Evolutionary conservation across 2,329 filamentous ascomycete species (phyloP), one percentile per base, ranked within the genome.

Genomic region (Leptographium procerum): DNA sequence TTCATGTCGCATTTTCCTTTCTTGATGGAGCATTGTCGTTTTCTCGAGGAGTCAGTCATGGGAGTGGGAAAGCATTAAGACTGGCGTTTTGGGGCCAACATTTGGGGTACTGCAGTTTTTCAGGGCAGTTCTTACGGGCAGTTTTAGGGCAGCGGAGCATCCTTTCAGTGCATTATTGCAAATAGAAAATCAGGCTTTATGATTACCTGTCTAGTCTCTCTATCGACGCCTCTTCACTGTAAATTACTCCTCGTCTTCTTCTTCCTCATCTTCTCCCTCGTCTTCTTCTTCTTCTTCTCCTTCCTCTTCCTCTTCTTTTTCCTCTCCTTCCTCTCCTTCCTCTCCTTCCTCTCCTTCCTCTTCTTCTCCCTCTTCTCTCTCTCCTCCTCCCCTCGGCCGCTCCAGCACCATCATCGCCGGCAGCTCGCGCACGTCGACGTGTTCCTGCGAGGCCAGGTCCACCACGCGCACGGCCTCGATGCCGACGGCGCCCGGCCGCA

Each of bases 341-440:
- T 14, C 5, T 8, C 13, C 22, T 22, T 4, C 29, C 33, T 7
- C n/a, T 52, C 55, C 10, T 24, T 47, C 10, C 13, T 13, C n/a
- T 29, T 11, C 16, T 19, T 24, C 52, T 24, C 19, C 24, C 47
- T 9, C 24, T 14, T 22, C 47, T 29, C 22, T 40, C 50, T 8
- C 33, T 14, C 8, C 33, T 14, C 8, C 33, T 14, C 8, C 33
- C 33, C 14, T 2, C 40, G 40, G 31, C 16, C 61, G 54, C 52
- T 61, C 58, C 24, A 52, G 71, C 19, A 86, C 77, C 57, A 89
- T 71, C 64, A 90, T 82, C 51, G 80, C 83, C 0, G 89, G 89
- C 62, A 94, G 68, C 61, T 92, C 86, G 61, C 82, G 79, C 57
- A 91, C 84, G 69, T 92, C 88, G 4, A 89, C 85, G 66, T 88